Conservation (phyloP, 1,284 basidiomycete genomes). For the Rhodotorula sp. region DNA sequence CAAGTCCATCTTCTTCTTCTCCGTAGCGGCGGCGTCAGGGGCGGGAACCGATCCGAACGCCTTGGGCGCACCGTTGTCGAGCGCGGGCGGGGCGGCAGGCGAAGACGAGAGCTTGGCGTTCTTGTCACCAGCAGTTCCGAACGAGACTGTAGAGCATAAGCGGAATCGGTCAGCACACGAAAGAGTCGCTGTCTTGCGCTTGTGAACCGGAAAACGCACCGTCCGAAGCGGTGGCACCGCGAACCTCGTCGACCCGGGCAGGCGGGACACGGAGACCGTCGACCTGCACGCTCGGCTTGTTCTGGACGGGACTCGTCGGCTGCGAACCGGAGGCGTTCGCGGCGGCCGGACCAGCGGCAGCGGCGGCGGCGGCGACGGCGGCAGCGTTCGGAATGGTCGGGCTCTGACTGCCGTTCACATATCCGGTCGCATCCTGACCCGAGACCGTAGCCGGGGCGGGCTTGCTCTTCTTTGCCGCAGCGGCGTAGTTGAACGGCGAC, state of each 20-base stretch:
- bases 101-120: conserved; percentile 50
- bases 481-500: conserved; percentile 38
- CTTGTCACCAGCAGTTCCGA: conserved; percentile 51
- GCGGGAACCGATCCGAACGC: conserved; percentile 47
- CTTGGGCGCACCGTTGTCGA: conserved; percentile 46
- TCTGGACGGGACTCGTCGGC: conserved; percentile 26
- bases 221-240: conserved; percentile 25
- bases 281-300: conserved; percentile 35
- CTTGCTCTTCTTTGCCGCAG: conserved; percentile 39
- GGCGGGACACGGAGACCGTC: conserved; percentile 33
- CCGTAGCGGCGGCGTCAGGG: conserved; percentile 8
- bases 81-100: conserved; percentile 48
- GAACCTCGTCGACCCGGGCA: conserved; percentile 33
- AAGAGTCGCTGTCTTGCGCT: not conserved
- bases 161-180: conserved; percentile 1
- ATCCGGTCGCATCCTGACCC: conserved; percentile 37
- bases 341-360: conserved; percentile 9
- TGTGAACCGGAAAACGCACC: conserved; percentile 12
- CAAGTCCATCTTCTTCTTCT: conserved; percentile 30
- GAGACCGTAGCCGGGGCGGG: conserved; percentile 40
- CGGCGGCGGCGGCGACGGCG: conserved; percentile 29
- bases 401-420: conserved; percentile 21
- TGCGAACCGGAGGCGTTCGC: conserved; percentile 4
- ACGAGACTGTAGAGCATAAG: conserved; percentile 45
- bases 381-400: conserved; percentile 19